Evolutionary conservation across 805 yeast species (phyloP), one percentile per base, ranked within the genome.

Genomic region (Wickerhamomyces canadensis): DNA sequence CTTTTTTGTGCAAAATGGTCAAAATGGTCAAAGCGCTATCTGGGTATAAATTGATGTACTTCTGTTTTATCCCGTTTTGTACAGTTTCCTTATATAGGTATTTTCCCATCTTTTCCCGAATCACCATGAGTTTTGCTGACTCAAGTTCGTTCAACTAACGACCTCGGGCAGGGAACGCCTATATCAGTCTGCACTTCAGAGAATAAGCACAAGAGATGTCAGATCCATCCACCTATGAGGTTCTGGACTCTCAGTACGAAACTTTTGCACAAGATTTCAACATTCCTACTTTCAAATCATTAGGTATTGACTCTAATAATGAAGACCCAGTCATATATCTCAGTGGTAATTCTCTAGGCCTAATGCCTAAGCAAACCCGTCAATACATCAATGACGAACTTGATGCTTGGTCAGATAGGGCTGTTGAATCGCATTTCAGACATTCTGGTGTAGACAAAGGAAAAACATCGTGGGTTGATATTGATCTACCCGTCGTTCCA

Each of bases 311-410:
- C 17, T 19, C 33, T 5, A 31, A 35, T 26, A 25, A 32, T 8
- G 33, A 41, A 11, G 46, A 50, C 19, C 43, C 48, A 8, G 64
- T 74, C 11, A 65, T 72, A 17, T 91, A 89, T 55, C 65, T 89
- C 33, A 87, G 96, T 61, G 98, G 98, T 3, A 91, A 89, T 64
- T 86, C 96, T n/a, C 73, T 89, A 6, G 98, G 98, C 0, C 62
- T 89, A 41, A 84, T 87, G 89, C 97, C 98, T 0, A 65, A 60
- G 35, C 54, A 65, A 7, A 79, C 89, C 0, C 64, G 74, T 24
- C 44, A 47, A 6, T 83, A 84, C 13, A 64, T 89, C 13, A 60
- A 61, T 34, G 69, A 65, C 28, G 97, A 89, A 58, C 63, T 89
- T 34, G 73, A 78, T 45, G 95, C 93, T 0, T 89, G 98, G 98